Conservation (phyloP, 2,329 filamentous ascomycete genomes). For the Podosphaera xanthii region DNA sequence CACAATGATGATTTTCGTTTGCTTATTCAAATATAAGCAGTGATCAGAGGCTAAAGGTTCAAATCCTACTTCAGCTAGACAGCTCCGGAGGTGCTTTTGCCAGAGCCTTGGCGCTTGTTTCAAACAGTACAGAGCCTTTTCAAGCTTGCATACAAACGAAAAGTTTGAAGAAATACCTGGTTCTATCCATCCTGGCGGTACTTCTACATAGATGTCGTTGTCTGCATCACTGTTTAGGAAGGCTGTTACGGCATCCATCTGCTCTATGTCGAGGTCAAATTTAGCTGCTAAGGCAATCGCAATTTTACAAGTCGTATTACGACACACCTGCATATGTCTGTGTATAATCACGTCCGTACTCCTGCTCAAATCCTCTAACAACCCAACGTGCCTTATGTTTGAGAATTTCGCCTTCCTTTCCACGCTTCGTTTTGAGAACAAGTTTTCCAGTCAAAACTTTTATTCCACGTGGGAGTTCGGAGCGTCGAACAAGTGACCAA, state of each 20-base stretch:
- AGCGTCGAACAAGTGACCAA: background rate
- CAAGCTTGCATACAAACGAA: background rate
- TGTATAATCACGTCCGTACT: no score
- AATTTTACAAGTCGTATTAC: background rate
- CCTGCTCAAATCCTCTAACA: background rate
- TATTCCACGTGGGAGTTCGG: background rate
- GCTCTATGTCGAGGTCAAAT: background rate
- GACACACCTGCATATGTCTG: no score
- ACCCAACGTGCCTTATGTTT: background rate
- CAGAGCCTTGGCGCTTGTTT: slow-evolving; percentile 1
- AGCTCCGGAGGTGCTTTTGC: background rate
- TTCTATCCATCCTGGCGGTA: slow-evolving; percentile 1
- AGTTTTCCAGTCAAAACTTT: background rate
- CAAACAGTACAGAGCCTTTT: background rate
- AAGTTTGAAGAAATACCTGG: background rate
- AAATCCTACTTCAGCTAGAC: background rate
- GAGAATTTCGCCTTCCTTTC: background rate
- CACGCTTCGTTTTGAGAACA: background rate
- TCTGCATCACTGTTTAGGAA: slow-evolving; percentile 1
- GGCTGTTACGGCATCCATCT: slow-evolving; percentile 1
- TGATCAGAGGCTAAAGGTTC: background rate
- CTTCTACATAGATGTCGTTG: background rate
- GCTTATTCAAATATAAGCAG: background rate
- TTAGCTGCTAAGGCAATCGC: background rate
- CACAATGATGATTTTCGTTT: background rate